phyloP scores from a whole-genome alignment of 2,329 filamentous ascomycete genomes.

The Neophaeococcomyces mojaviensis region DNA sequence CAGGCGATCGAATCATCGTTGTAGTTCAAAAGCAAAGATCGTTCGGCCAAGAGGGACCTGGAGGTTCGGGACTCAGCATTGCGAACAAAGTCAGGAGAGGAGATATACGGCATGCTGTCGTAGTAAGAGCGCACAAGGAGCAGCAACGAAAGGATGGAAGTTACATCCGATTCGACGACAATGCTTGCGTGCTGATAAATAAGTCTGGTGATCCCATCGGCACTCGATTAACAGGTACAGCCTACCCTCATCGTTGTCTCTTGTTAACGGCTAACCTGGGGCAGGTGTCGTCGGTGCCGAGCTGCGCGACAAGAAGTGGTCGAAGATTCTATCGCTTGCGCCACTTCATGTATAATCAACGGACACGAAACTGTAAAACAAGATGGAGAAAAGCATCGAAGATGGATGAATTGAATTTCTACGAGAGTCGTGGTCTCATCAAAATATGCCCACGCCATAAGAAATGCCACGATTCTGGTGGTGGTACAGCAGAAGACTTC shows the following conservation, averaged over 20 bases:
- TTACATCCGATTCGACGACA: slow-evolving; percentile 90
- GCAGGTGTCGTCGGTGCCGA: slow-evolving; percentile 79
- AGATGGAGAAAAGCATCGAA: not conserved
- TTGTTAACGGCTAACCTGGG: slow-evolving; percentile 21
- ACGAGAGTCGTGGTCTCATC: not conserved
- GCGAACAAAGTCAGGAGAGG: slow-evolving; percentile 93
- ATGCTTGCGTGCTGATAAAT: slow-evolving; percentile 94
- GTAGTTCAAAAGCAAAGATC: slow-evolving; percentile 94
- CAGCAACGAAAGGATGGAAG: slow-evolving; percentile 80
- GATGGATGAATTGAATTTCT: not conserved
- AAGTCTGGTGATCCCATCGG: slow-evolving; percentile 95
- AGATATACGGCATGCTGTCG: slow-evolving; percentile 90
- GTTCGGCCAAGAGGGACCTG: slow-evolving; percentile 55
- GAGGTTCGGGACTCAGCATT: slow-evolving; percentile 63
- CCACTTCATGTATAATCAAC: slow-evolving; percentile 63
- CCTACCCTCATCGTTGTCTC: not conserved
- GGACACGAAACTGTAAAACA: slow-evolving; percentile 8
- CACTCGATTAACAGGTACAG: slow-evolving; percentile 71
- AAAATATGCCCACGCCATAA: no score
- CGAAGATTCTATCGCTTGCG: slow-evolving; percentile 93
- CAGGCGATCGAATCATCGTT: slow-evolving; percentile 92
- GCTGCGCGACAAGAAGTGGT: slow-evolving; percentile 89
- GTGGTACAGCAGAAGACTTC: no score
- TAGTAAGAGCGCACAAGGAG: slow-evolving; percentile 86
- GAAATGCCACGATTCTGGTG: no score